Base-by-base conservation (phyloP, 1,284 basidiomycete species). In the Lignosus rhinocerotis region DNA sequence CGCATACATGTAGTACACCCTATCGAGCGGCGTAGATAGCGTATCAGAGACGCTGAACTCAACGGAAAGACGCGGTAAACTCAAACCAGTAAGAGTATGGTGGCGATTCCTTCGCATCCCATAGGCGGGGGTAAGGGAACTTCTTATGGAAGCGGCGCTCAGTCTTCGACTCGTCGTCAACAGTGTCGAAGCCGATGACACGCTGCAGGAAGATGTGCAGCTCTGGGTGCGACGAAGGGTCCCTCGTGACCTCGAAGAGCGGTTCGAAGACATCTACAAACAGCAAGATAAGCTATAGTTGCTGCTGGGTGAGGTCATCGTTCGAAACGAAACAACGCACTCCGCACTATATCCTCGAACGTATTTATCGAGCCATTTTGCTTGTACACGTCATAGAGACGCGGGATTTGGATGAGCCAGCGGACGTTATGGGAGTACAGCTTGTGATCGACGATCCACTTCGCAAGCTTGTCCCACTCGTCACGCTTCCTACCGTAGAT, bases 381-480 rank as follows among this genome's bases (percentile, higher is more conserved):
- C 72, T 97, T 98, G 82, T 97, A 99, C 19, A 99, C 87, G 67
- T 97, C 92, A 77, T 99, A 99, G 60, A 99, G 74, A 2, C 97
- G 88, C 2, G 97, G 97, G 12, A 99, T 82, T 74, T 99, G 97
- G 67, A 99, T 92, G 52, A 99, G 84, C 97, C 97, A 99, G 52
- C 97, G 86, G 34, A 99, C 94, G 70, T 99, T 99, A 73, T 98
- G 95, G 8, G 95, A 98, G 73, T 86, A 94, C 12, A 99, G 80
- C 72, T 95, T 94, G 79, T 98, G 87, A 71, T 93, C 84, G 69
- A 98, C 87, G 53, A 99, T 88, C 97, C 97, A 99, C 78, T 89
- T 90, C 7, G 97, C 96, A 6, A 99, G 81, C 71, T 98, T 98
- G 79, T 99, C 97, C 97, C 97, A 99, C 76, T 99, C 97, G 61